phyloP scores from a whole-genome alignment of 129 eudicot genomes.

The Dittrichia graveolens region DNA sequence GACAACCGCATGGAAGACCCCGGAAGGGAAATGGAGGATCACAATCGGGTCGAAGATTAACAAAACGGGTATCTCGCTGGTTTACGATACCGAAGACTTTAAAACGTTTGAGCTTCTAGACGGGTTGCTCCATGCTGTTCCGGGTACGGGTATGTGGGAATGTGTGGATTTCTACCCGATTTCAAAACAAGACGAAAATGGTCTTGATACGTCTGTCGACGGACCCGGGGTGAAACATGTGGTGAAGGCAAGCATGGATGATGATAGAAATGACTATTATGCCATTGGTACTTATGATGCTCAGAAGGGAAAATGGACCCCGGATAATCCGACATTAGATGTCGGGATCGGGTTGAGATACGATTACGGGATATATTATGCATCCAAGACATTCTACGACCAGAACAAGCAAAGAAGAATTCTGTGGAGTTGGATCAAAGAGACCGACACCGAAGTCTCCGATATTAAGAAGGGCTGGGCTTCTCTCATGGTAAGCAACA shows the following conservation, averaged over 20 bases:
- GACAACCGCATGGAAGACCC: conserved; percentile 78
- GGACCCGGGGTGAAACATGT: conserved; percentile 71
- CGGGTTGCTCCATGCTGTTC: conserved; percentile 62
- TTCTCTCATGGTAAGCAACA: conserved; percentile 54
- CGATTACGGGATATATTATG: conserved; percentile 78
- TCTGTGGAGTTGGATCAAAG: conserved; percentile 83
- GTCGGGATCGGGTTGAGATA: conserved; percentile 78
- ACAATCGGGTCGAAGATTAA: conserved; percentile 73
- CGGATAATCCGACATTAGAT: conserved; percentile 63
- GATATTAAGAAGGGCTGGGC: conserved; percentile 87
- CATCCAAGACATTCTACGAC: conserved; percentile 87
- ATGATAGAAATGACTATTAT: conserved; percentile 70
- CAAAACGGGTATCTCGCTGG: conserved; percentile 68
- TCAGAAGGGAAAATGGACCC: conserved; percentile 50
- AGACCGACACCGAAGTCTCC: conserved; percentile 58
- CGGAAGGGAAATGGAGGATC: conserved; percentile 74
- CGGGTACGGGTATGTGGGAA: conserved; percentile 92
- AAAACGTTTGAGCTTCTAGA: conserved; percentile 48
- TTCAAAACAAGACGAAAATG: conserved; percentile 45
- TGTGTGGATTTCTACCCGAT: conserved; percentile 85
- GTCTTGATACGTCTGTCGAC: conserved; percentile 64
- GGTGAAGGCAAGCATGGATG: conserved; percentile 74
- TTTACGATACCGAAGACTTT: conserved; percentile 70
- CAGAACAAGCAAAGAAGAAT: conserved; percentile 68
- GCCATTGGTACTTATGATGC: conserved; percentile 73